Percentiles rank a stretch among this genome's conserved stretches.
Evolutionary conservation across 306 rosid genomes (phyloP).

Genomic region (Castanospermum australe): DNA sequence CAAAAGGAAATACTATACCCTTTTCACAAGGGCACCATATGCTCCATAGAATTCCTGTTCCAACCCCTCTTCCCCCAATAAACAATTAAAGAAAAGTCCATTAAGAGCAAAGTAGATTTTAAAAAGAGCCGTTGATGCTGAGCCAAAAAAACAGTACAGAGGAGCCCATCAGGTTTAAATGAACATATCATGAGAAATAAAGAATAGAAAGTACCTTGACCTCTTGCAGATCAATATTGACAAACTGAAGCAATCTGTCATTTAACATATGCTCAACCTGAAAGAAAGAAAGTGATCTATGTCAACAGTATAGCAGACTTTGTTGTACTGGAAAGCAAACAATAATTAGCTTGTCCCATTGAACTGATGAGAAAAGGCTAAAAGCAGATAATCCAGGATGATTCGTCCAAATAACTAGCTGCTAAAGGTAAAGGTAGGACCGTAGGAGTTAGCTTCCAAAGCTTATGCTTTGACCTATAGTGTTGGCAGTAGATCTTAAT

Average conservation of each 20-base stretch:
- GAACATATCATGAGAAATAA: neutral
- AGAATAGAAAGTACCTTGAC: conserved; percentile 72
- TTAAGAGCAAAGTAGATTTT: neutral
- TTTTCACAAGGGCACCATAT: conserved; percentile 4
- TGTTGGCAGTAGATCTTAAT: conserved; percentile 14
- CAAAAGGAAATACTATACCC: neutral
- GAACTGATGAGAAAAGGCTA: neutral
- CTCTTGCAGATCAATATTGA: conserved; percentile 86
- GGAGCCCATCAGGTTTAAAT: neutral
- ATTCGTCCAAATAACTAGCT: conserved; percentile 13
- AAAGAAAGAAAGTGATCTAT: conserved; percentile 18
- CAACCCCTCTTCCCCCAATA: neutral
- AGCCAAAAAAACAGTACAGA: conserved; percentile 8
- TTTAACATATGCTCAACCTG: conserved; percentile 99
- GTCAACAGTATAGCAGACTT: conserved; percentile 33
- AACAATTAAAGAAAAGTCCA: conserved; percentile 9
- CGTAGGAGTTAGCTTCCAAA: neutral
- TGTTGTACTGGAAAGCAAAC: no score
- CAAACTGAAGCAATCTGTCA: conserved; percentile 96
- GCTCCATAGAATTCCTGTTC: neutral
- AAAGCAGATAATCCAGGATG: conserved; percentile 12
- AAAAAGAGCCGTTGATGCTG: no score
- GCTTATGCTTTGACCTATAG: neutral
- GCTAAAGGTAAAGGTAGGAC: conserved; percentile 7
- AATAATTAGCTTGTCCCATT: neutral